phyloP scores from a whole-genome alignment of 2,329 filamentous ascomycete species.

The Pseudogymnoascus sp. region DNA sequence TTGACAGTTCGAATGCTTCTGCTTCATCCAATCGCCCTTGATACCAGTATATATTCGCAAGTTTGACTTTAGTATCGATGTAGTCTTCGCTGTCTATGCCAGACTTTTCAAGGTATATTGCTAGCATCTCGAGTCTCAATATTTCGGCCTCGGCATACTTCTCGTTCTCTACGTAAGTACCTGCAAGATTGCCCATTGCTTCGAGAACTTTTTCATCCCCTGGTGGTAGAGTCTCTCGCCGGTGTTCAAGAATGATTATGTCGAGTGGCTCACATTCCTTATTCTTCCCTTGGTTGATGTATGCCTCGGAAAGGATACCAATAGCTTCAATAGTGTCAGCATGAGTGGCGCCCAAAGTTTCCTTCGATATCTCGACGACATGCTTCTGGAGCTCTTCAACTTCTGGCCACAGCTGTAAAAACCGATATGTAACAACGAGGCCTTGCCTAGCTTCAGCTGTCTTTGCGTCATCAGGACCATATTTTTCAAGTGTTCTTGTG shows the following conservation, averaged over 20 bases:
- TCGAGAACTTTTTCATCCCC: not conserved
- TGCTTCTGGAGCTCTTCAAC: not conserved
- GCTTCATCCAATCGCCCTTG: not conserved
- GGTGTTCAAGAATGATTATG: not conserved
- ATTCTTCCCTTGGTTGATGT: not conserved
- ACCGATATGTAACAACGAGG: not conserved
- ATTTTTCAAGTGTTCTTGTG: not conserved
- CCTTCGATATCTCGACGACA: not conserved
- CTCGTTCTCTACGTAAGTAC: not conserved
- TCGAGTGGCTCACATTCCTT: not conserved
- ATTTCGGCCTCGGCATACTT: not conserved
- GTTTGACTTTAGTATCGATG: not conserved
- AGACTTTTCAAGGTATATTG: not conserved
- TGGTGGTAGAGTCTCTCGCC: not conserved
- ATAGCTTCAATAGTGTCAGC: not conserved
- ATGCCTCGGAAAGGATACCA: not conserved
- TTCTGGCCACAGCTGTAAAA: not conserved
- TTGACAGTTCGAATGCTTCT: not conserved
- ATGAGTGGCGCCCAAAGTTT: not conserved
- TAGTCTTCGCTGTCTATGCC: not conserved
- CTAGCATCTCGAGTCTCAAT: not conserved
- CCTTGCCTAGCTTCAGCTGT: not conserved
- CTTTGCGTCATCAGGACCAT: not conserved
- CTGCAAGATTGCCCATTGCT: not conserved
- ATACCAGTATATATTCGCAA: not conserved